phyloP scores from a whole-genome alignment of 495 filamentous ascomycete species.

The Aspergillus funiculosus region DNA sequence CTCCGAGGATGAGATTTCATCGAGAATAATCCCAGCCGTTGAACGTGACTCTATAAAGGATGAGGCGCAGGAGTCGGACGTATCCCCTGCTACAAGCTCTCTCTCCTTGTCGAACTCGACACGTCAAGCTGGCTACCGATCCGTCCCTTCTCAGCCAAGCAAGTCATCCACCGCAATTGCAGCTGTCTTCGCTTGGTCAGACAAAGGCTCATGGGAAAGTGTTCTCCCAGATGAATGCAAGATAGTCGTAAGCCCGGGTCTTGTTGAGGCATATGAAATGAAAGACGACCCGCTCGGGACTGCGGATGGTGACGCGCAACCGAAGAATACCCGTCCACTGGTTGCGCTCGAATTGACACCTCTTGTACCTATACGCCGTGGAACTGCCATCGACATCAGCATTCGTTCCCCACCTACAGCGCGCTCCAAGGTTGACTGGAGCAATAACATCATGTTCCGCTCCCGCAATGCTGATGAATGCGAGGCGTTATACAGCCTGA shows the following conservation, averaged over 20 bases:
- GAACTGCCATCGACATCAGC: slow-evolving; percentile 88
- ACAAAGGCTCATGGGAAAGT: slow-evolving; percentile 74
- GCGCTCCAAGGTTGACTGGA: slow-evolving; percentile 62
- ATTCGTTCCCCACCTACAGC: slow-evolving; percentile 75
- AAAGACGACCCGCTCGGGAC: slow-evolving; percentile 31
- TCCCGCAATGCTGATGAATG: slow-evolving; percentile 71
- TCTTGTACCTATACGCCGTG: slow-evolving; percentile 76
- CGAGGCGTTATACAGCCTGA: slow-evolving; percentile 69
- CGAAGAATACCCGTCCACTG: slow-evolving; percentile 52
- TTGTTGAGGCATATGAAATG: slow-evolving; percentile 77
- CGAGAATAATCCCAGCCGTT: slow-evolving; percentile 26
- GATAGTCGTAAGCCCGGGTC: slow-evolving; percentile 74
- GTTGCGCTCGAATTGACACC: slow-evolving; percentile 82
- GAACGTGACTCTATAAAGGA: slow-evolving; percentile 17
- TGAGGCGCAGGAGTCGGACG: slow-evolving; percentile 24
- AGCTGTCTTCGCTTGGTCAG: slow-evolving; percentile 78
- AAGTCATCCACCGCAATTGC: slow-evolving; percentile 65
- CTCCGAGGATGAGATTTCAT: slow-evolving; percentile 41
- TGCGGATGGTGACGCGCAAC: slow-evolving; percentile 15
- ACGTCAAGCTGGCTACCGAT: slow-evolving; percentile 59
- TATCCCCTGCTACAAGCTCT: slow-evolving; percentile 42
- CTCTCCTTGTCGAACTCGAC: slow-evolving; percentile 71
- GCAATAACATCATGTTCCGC: slow-evolving; percentile 83
- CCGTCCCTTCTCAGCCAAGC: slow-evolving; percentile 48
- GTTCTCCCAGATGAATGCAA: slow-evolving; percentile 69